A percentile compares a stretch with the other conserved stretches of the same genome.
Conservation (phyloP, 2,329 filamentous ascomycete species). For the Orbilia javanica region DNA sequence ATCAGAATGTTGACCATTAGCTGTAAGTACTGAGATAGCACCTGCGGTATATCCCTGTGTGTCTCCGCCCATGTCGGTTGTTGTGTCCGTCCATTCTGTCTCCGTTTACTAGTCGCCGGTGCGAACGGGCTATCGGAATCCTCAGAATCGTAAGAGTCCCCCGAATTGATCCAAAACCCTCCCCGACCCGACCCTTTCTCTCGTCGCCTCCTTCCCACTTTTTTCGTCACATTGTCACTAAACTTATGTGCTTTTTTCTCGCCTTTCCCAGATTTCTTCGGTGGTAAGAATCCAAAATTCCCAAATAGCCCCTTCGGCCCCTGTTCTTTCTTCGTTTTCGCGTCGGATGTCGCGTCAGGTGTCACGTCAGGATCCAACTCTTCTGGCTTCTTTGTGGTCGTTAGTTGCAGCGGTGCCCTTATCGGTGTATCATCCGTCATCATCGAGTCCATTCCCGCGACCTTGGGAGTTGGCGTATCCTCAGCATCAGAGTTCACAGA, state of each 20-base stretch:
- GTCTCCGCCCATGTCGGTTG: slow-evolving; percentile 66
- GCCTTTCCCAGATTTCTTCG: slow-evolving; percentile 24
- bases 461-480: slow-evolving; percentile 40
- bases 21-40: slow-evolving; percentile 73
- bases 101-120: neutral
- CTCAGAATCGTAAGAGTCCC: slow-evolving; percentile 47
- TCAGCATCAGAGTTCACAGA: slow-evolving; percentile 48
- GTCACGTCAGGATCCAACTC: neutral
- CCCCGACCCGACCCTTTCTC: slow-evolving; percentile 35
- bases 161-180: slow-evolving; percentile 44
- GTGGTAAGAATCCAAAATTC: slow-evolving; percentile 44
- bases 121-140: slow-evolving; percentile 35
- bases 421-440: slow-evolving; percentile 41
- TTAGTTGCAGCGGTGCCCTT: slow-evolving; percentile 3
- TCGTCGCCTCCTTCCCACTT: slow-evolving; percentile 36
- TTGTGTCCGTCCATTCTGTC: neutral
- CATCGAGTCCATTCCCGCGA: slow-evolving; percentile 52
- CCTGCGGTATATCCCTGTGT: slow-evolving; percentile 72
- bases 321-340: slow-evolving; percentile 7
- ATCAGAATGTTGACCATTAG: slow-evolving; percentile 75
- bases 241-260: slow-evolving; percentile 43
- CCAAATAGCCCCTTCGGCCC: slow-evolving; percentile 28
- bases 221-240: slow-evolving; percentile 51
- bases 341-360: slow-evolving; percentile 1
- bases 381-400: neutral